Evolutionary conservation across 2,329 filamentous ascomycete genomes (phyloP).

Genomic region (Aspergillus sp.): DNA sequence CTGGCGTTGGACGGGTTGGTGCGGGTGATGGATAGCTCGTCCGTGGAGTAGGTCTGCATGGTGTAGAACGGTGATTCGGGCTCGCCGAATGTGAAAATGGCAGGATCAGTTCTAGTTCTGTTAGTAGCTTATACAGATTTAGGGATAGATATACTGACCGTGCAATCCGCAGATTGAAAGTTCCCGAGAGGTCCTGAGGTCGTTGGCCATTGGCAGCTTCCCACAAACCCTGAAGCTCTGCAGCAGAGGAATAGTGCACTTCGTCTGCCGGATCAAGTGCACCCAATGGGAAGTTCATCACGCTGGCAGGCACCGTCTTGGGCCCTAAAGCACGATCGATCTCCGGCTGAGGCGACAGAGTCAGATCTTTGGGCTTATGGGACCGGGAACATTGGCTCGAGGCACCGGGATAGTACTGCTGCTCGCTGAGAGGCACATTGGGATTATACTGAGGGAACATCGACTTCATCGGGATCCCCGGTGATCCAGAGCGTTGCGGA

Average conservation of each 20-base stretch:
- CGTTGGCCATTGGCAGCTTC: conserved; percentile 47
- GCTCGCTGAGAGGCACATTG: conserved; percentile 35
- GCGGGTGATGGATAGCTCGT: conserved; percentile 43
- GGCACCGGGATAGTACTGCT: conserved; percentile 36
- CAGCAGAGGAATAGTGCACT: conserved; percentile 37
- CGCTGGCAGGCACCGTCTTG: conserved; percentile 44
- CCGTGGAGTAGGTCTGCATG: conserved; percentile 42
- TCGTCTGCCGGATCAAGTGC: conserved; percentile 32
- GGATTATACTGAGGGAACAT: conserved; percentile 48
- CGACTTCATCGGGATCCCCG: conserved; percentile 41
- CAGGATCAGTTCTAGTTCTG: conserved; percentile 37
- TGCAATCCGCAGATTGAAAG: conserved; percentile 42
- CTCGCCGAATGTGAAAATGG: conserved; percentile 45
- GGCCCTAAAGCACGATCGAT: conserved; percentile 37
- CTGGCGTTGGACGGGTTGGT: conserved; percentile 41
- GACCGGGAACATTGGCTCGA: conserved; percentile 14
- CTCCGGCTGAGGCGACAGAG: conserved; percentile 32
- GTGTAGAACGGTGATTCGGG: conserved; percentile 46
- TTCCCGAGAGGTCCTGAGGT: conserved; percentile 28
- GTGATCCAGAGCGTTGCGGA: conserved; percentile 26
- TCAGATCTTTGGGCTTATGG: conserved; percentile 25
- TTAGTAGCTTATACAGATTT: not conserved
- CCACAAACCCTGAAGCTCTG: conserved; percentile 44
- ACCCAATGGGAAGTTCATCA: conserved; percentile 42
- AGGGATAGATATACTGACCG: conserved; percentile 31